Percentiles rank a stretch among this genome's conserved stretches.
Evolutionary conservation across 352 stramenopile genomes (phyloP).

Genomic region (Lagenidium giganteum): DNA sequence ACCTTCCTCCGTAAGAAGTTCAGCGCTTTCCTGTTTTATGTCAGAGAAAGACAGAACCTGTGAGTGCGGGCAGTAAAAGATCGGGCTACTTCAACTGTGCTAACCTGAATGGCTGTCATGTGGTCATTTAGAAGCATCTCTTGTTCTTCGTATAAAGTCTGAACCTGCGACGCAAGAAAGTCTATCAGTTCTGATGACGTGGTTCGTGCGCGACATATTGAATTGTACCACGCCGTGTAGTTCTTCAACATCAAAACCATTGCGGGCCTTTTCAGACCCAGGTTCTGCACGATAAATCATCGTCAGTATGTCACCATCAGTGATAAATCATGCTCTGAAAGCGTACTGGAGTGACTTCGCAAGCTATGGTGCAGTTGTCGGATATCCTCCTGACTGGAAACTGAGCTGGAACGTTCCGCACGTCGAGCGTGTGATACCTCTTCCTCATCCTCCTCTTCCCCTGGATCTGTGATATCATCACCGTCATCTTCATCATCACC

Average conservation of each 20-base stretch:
- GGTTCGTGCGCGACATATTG: not conserved
- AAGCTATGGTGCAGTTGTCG: constrained; percentile 48
- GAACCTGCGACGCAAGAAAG: constrained; percentile 34
- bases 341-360: constrained; percentile 45
- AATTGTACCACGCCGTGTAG: constrained; percentile 57
- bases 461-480: constrained; percentile 1
- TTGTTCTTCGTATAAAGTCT: constrained; percentile 95
- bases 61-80: not conserved
- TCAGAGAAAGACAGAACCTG: not conserved
- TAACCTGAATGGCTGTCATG: constrained; percentile 94
- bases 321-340: constrained; percentile 9
- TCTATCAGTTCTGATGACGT: not conserved
- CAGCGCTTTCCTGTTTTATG: constrained; percentile 90
- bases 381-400: constrained; percentile 59
- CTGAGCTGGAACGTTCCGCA: constrained; percentile 21
- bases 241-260: constrained; percentile 45
- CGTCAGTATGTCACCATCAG: too few relatives aligned
- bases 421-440: constrained; percentile 6
- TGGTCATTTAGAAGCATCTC: constrained; percentile 94
- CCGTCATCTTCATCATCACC: constrained; percentile 5
- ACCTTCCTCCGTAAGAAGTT: constrained; percentile 96
- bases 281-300: too few relatives aligned
- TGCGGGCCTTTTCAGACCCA: too few relatives aligned
- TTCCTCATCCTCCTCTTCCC: constrained; percentile 13
- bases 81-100: not conserved